Evolutionary conservation across 148 eudicot genomes (phyloP).

Genomic region (Cornus suecica): DNA sequence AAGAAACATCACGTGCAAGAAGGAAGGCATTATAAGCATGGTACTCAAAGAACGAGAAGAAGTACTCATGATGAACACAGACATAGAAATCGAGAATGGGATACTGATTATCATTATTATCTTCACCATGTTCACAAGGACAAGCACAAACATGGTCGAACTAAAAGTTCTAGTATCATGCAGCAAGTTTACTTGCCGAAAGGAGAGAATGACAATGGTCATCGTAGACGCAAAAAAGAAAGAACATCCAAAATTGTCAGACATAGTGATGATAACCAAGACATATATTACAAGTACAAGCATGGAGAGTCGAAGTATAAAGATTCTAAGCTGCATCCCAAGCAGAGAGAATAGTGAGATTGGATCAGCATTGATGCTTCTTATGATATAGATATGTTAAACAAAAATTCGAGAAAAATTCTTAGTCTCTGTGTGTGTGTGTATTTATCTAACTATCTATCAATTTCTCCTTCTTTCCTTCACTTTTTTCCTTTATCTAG

Average conservation of each 20-base stretch:
- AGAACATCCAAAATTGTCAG: conserved; percentile 24
- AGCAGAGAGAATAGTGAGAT: conserved; percentile 15
- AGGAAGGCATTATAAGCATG: conserved; percentile 31
- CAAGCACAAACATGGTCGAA: conserved; percentile 57
- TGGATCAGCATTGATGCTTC: background rate
- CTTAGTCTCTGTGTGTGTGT: too few relatives aligned
- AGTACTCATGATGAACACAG: conserved; percentile 29
- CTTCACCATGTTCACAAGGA: conserved; percentile 75
- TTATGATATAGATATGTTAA: background rate
- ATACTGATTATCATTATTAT: conserved; percentile 42
- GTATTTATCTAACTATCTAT: too few relatives aligned
- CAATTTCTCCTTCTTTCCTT: too few relatives aligned
- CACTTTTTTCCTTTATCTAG: too few relatives aligned
- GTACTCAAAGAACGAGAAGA: conserved; percentile 34
- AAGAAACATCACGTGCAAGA: conserved; percentile 39
- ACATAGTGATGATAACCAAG: conserved; percentile 24
- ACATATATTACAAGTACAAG: conserved; percentile 22
- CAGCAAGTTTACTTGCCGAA: conserved; percentile 27
- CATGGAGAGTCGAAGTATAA: conserved; percentile 13
- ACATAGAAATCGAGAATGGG: conserved; percentile 33
- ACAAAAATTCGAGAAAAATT: background rate
- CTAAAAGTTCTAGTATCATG: conserved; percentile 24
- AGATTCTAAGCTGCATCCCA: conserved; percentile 14
- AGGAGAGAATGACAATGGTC: conserved; percentile 30
- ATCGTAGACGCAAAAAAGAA: conserved; percentile 41